Base-by-base conservation (phyloP, 495 filamentous ascomycete genomes). In the Astrothelium subdiscretum region DNA sequence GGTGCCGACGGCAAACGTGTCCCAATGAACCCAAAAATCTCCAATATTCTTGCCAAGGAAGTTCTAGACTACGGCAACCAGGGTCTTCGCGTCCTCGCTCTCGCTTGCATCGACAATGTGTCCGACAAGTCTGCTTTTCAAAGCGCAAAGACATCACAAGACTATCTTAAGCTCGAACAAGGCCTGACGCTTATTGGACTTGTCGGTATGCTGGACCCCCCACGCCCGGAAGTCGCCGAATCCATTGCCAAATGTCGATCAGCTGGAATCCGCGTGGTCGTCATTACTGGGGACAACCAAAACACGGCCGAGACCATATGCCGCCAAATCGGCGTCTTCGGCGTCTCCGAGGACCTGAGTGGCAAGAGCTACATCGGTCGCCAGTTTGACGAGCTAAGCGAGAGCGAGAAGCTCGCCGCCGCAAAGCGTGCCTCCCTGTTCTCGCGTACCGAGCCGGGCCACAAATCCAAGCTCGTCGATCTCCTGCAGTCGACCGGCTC, bases 221-320 rank as follows among this genome's bases (percentile, higher is more conserved):
- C 95, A 69, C 91, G 95, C 54, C 87, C 89, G n/a, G 95, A 99
- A 73, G 95, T 97, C 22, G 80, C 86, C 48, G 81, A 77, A 44
- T 90, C 94, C 27, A 96, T 99, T 70, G 79, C 80, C 69, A 89
- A 91, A 73, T 97, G 95, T 74, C 87, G 85, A 67, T 85, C 88
- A 61, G 95, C 95, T 66, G 95, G 95, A 65, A 96, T 99, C 67
- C 87, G 95, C 38, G 92, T 99, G 35, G 87, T 99, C 68, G 95
- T 99, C 54, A 96, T 99, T 71, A 99, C 95, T 32, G 95, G 95
- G 67, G 95, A 99, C 75, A 97, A 96, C 73, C 91, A 86, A 68
- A 94, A 92, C 77, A 99, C 95, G 0, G 95, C 95, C 6, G 95
- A 99, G 75, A 92, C 90, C 43, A 96, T 99, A 70, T 97, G 95